These are phyloP conservation scores for Fusarium fracticaudum DNA, from an alignment of 2,329 filamentous ascomycete species.

Conservation along the genomic window DNA sequence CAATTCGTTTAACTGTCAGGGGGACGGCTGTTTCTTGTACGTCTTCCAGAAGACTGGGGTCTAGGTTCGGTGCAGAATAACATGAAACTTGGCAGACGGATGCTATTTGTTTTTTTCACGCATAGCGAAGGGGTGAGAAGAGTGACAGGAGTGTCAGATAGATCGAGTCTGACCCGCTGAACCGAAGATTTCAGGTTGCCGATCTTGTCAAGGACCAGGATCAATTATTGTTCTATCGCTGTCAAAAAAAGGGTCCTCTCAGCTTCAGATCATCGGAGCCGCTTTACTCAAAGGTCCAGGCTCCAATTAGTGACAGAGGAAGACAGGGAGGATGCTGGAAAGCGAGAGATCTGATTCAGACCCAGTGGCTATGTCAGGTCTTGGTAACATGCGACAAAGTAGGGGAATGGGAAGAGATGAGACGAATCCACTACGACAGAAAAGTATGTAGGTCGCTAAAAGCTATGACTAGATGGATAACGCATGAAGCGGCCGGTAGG, in stretches of 20 bases:
- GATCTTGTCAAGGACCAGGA: conserved; percentile 33
- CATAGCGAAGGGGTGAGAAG: conserved; percentile 16
- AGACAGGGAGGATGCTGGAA: conserved; percentile 14
- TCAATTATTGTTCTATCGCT: conserved; percentile 16
- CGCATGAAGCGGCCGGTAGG: conserved; percentile 42
- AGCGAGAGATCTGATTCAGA: conserved; percentile 24
- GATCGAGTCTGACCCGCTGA: conserved; percentile 35
- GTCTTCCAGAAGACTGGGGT: conserved; percentile 26
- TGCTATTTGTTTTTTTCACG: conserved; percentile 30
- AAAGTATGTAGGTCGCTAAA: conserved; percentile 34
- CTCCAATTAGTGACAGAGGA: conserved; percentile 21
- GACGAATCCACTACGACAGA: conserved; percentile 43
- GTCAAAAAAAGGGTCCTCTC: conserved; percentile 9
- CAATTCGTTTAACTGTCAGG: conserved; percentile 20
- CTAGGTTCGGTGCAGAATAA: conserved; percentile 18
- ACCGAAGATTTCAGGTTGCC: conserved; percentile 36
- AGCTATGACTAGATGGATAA: conserved; percentile 42
- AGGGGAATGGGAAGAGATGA: conserved; percentile 40
- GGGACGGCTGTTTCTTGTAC: conserved; percentile 35
- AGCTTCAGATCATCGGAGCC: conserved; percentile 32
- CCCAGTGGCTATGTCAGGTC: conserved; percentile 20
- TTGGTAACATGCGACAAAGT: conserved; percentile 31
- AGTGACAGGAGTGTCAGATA: conserved; percentile 31
- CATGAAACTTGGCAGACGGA: conserved; percentile 27
- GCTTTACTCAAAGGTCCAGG: conserved; percentile 20